Conservation (phyloP, 305 asterid species). For the Fraxinus greggii region DNA sequence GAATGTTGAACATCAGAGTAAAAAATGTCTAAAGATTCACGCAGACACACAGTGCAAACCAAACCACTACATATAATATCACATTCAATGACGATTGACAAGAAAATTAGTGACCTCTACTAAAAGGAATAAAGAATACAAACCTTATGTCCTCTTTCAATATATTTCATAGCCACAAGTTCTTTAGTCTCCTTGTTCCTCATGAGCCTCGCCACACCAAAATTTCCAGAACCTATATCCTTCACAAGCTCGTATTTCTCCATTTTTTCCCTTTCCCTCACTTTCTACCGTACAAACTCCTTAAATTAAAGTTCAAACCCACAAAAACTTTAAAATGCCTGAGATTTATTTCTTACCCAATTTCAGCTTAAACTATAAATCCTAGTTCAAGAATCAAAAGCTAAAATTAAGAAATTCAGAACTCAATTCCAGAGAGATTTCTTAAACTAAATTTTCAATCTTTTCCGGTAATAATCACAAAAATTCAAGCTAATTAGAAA, state of each 20-base stretch:
- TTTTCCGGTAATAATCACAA: background rate
- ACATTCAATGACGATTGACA: background rate
- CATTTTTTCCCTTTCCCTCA: slow-evolving; percentile 1
- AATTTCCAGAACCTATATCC: slow-evolving; percentile 31
- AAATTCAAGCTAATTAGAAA: background rate
- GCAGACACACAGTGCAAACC: background rate
- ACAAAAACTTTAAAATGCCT: background rate
- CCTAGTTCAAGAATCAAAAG: background rate
- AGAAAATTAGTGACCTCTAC: background rate
- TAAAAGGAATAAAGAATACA: background rate
- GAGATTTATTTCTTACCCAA: background rate
- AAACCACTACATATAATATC: background rate
- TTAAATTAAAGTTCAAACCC: background rate
- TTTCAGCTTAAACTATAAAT: background rate
- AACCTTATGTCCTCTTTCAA: slow-evolving; percentile 31
- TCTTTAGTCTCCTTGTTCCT: slow-evolving; percentile 27
- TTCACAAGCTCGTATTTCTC: slow-evolving; percentile 29
- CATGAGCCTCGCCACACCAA: slow-evolving; percentile 33
- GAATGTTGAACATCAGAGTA: background rate
- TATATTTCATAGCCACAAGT: slow-evolving; percentile 29
- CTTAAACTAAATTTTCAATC: background rate
- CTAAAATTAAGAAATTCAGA: background rate
- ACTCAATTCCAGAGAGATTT: background rate
- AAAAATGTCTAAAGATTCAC: slow-evolving; percentile 14
- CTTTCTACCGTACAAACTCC: background rate